Evolutionary conservation across 139 green algal species (phyloP), one percentile per base, ranked within the genome.

Genomic region (Choricystis sp.): DNA sequence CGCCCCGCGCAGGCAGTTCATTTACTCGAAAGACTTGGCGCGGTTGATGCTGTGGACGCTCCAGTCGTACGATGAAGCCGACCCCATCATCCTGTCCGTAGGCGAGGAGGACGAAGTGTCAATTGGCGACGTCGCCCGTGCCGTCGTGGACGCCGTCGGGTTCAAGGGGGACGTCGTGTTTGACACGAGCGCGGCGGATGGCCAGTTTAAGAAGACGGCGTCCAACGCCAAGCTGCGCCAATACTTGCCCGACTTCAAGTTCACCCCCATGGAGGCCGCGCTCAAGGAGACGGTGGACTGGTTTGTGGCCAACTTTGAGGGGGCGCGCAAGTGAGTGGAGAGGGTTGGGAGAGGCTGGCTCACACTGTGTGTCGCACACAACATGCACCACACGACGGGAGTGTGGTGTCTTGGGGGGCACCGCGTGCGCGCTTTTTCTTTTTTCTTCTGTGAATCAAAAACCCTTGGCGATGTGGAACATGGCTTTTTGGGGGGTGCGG

Each of bases 171-270:
- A 69, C 62, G 24, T 83, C 26, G 60, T 67, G 4, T 78, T 80
- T 66, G 77, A 83, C 62, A 72, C 60, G 24, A 77, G 29, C 31
- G 78, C 78, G 61, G 68, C 77, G n/a, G 77, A 83, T 57, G 77
- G 77, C 23, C 77, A 83, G 67, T 77, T 69, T 63, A 80, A 83
- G 66, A 83, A 83, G 71, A 83, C 77, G 5, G 69, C 67, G 4
- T 72, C 65, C 40, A 83, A 83, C 57, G 58, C 60, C 31, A 80
- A 80, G 66, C 61, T 83, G 21, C 62, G 73, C 3, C 68, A 66
- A 63, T 78, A 77, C 59, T 62, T 78, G 29, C 73, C 73, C 23
- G 77, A 78, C 56, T 83, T 78, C 66, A 72, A 76, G 70, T 82
- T 79, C 68, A 82, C 76, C 52, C 69, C 65, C 26, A 71, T 81